Evolutionary conservation across 495 filamentous ascomycete genomes (phyloP), one percentile per base, ranked within the genome.

Genomic region (Penicillium diatomitis): DNA sequence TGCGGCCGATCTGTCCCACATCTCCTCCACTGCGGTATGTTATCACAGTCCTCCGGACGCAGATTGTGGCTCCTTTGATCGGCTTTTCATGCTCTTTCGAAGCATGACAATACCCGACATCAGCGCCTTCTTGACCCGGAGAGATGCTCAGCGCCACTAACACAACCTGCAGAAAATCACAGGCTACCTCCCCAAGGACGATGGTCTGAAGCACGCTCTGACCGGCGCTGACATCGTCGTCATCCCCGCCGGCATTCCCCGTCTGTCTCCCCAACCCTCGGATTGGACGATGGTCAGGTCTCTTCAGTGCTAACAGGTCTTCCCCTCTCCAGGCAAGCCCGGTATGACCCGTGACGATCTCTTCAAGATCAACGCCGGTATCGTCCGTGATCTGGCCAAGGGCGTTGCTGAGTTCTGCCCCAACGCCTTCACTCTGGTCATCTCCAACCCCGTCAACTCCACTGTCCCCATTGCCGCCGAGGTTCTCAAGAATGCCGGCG

Each of bases 301-400:
- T 39, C 29, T 41, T 30, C n/a, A 4, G 38, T 36, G 36, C 37
- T 58, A 46, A 60, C 51, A 34, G 20, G 20, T 20, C 20, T 31
- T 46, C 41, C 30, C 47, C 30, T 43, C 50, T 48, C 42, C 54
- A 96, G 91, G 91, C 71, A 97, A 97, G 77, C 92, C 92, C 50
- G 94, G 94, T 62, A 98, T 98, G 92, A 96, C 85, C 67, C 89
- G 92, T 75, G 94, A 98, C 62, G 90, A 96, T 60, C 88, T 98
- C 48, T 98, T 98, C 85, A 95, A 92, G 72, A 88, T 94, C 75
- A 96, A 96, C 62, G 90, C 90, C 44, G 87, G 89, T 50, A 96
- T 96, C 62, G 90, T 96, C 56, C 86, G 87, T 61, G 85, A 85
- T 51, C 77, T 96, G 45, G 81, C 87, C 61, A 83, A 89, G 66